Base-by-base conservation (phyloP, 2,329 filamentous ascomycete genomes). In the Fusarium tupiense region DNA sequence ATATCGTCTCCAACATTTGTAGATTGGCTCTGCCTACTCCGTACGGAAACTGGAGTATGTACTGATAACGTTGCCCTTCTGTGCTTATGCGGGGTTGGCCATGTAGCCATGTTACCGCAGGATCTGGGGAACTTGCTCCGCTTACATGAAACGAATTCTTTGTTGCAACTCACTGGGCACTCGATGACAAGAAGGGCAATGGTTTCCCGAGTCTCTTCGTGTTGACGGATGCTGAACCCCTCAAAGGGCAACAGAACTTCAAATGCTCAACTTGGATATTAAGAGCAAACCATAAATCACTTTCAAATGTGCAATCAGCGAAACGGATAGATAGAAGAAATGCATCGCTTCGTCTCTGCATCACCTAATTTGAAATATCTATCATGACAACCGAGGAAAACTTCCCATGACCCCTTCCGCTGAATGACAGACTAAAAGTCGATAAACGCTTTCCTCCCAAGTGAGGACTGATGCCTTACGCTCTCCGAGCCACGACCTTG, bases 1-100 rank as follows among this genome's bases (percentile, higher is more conserved):
- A 56, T 56, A 56, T 56, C 64, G 16, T 31, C 50, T 59, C 43
- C 50, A 66, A 59, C 29, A 49, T 53, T 26, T 53, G n/a, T 53
- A 35, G 13, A 56, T 29, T 41, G 35, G 52, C 47, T 33, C 7
- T 50, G 29, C 22, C 24, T 46, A 46, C 43, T 26, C 44, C 43
- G 11, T 26, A 26, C 17, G 24, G 24, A 43, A 4, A 35, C 33
- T 35, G 33, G 14, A 35, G 33, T 35, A 35, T 35, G n/a, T 29
- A 19, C 13, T 49, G 26, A 46, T 49, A 59, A 47, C n/a, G n/a
- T 22, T 59, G n/a, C 20, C 24, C 20, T 40, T n/a, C 11, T 31
- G 20, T 41, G 20, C n/a, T 22, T 22, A n/a, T 59, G 56, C 56
- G 54, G 54, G 54, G 54, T 44, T 47, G 43, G 19, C 10, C n/a